Base-by-base conservation (phyloP, 2,329 filamentous ascomycete genomes). In the Alternaria rosae region DNA sequence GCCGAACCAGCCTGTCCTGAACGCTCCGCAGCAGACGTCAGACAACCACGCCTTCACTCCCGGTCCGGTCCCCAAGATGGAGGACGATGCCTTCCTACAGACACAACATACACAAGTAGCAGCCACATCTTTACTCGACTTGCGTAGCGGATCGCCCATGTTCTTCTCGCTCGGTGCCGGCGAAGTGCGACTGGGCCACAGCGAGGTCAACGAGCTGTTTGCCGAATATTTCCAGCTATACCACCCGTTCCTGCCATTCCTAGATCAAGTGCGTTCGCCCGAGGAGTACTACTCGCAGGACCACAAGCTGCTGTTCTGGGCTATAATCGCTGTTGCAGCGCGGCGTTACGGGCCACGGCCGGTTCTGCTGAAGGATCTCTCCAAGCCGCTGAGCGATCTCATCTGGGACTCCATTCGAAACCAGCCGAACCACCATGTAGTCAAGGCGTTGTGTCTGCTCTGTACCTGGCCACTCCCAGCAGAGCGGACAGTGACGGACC, bases 381-480 rank as follows among this genome's bases (percentile, higher is more conserved):
- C 91, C 30, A 82, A 81, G 23, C 87, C 87, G 0, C 80, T 94
- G 68, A 91, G 89, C 12, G 85, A 89, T 67, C 83, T 94, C 67
- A 82, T 94, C 38, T 94, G 92, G 91, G 87, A 86, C 44, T 93
- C 91, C 1, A 88, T 94, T 50, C 89, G 92, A 63, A 91, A 93
- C 0, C 91, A 92, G 1, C 91, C 90, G 73, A 92, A 88, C 68
- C 92, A 94, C 76, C 91, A 90, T 73, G 89, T 93, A 62, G 91
- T 94, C 76, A 94, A 94, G 81, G 92, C 91, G 3, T 83, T 94
- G 69, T 93, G 91, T 72, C 80, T 95, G 59, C 80, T 94, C 43
- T 94, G 92, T 77, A 92, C 90, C 6, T 95, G 92, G 92, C 92
- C 92, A 6, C 80, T 94, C 38, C 92, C 92, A 1, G 92, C 90